phyloP scores from a whole-genome alignment of 495 filamentous ascomycete species.

The Neurospora sp. region DNA sequence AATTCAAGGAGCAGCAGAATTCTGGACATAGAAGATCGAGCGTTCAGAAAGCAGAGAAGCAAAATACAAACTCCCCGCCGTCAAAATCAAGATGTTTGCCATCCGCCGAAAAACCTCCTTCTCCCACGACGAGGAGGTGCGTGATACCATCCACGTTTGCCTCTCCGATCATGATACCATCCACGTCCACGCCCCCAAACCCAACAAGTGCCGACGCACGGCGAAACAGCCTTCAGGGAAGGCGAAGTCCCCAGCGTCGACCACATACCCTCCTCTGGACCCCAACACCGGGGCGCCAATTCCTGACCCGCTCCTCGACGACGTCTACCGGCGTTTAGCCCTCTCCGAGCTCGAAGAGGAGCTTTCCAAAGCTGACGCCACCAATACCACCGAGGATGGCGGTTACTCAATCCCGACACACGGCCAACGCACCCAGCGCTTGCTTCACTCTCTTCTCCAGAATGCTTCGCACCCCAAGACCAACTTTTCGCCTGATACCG shows the following conservation, averaged over 20 bases:
- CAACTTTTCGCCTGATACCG: not conserved
- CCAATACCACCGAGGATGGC: not conserved
- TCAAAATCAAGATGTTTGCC: not conserved
- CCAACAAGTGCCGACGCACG: not conserved
- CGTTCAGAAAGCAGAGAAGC: not conserved
- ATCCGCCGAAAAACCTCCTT: not conserved
- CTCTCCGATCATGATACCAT: not conserved
- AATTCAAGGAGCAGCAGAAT: not conserved
- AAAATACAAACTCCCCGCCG: not conserved
- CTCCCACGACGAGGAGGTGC: not conserved
- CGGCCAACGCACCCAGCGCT: not conserved
- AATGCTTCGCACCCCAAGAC: not conserved
- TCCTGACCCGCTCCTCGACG: not conserved
- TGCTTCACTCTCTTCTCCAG: not conserved
- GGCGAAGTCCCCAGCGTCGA: not conserved
- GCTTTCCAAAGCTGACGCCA: not conserved
- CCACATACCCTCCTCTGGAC: not conserved
- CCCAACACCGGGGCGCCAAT: not conserved
- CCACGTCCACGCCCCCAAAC: not conserved
- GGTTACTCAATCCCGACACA: not conserved
- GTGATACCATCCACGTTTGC: not conserved
- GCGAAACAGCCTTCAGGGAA: not conserved
- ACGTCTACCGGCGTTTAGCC: not conserved
- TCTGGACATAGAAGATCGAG: not conserved
- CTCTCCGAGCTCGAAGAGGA: not conserved